Evolutionary conservation across 164 flowering plant species (phyloP).

Genomic region (Vitis labrusca): DNA sequence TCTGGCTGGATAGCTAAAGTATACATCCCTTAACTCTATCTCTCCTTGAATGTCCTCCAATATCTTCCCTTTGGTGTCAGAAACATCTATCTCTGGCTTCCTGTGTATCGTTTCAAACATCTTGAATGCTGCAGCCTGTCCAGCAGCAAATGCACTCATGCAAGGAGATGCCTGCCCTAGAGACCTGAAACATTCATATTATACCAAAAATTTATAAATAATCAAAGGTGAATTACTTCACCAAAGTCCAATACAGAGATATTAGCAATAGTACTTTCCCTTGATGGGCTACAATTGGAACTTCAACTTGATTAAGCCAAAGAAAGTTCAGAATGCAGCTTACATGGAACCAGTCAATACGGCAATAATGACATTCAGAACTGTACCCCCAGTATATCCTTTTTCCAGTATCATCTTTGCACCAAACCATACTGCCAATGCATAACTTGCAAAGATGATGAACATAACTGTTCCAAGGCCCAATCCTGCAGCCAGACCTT

Average conservation of each 20-base stretch:
- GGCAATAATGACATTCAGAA: constrained; percentile 44
- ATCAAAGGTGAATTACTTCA: background rate
- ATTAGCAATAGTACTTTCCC: background rate
- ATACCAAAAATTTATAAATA: background rate
- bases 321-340: constrained; percentile 14
- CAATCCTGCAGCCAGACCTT: constrained; percentile 37
- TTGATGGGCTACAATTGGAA: background rate
- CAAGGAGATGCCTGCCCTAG: constrained; percentile 62
- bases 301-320: background rate
- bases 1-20: constrained; percentile 55
- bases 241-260: background rate
- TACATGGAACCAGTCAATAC: constrained; percentile 52
- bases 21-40: constrained; percentile 47
- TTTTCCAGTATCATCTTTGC: constrained; percentile 37
- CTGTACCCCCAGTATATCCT: constrained; percentile 45
- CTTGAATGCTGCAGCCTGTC: constrained; percentile 61
- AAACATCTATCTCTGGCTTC: constrained; percentile 54
- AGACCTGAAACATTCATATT: constrained; percentile 32
- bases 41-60: constrained; percentile 48
- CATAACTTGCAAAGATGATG: constrained; percentile 34
- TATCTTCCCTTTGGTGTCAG: constrained; percentile 37
- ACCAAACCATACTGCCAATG: constrained; percentile 55
- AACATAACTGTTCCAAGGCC: constrained; percentile 33
- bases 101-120: constrained; percentile 58
- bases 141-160: constrained; percentile 54